Evolutionary conservation across 805 yeast genomes (phyloP), one percentile per base, ranked within the genome.

Genomic region (Ogataea paraovalis): DNA sequence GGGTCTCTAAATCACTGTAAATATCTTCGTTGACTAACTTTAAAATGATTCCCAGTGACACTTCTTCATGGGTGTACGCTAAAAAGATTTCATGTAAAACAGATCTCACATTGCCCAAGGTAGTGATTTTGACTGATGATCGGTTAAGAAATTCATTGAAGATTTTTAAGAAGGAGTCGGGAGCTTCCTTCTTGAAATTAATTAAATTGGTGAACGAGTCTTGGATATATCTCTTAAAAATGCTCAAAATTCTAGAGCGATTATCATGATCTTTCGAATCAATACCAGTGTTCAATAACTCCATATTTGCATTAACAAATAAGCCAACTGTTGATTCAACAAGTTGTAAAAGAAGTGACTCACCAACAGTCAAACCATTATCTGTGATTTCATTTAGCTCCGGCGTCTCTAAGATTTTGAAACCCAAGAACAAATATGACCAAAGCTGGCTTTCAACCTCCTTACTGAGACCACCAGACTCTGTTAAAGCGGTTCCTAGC

Each of bases 11-110:
- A 49, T 76, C 73, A 19, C 66, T 66, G 54, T 69, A 75, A 1
- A 84, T 79, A 25, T 81, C 84, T 20, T 69, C 72, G 52, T 84
- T 82, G 5, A 86, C 61, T 44, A 87, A 69, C 30, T 68, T 68
- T 38, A 82, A 68, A 9, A 83, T 72, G 6, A 80, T 67, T 14
- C 66, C 61, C 18, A 82, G 68, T 49, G 85, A 74, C 34, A 75
- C 75, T 48, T 74, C 75, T 53, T 88, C 95, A 53, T 84, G 78
- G 12, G 78, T 69, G 55, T 81, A 85, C 0, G 90, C 80, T 3
- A 79, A 62, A 47, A 82, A 81, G 1, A 87, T 75, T 51, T 86
- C 89, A 22, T 72, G 72, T 20, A 89, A 64, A 16, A 86, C 75
- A 1, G 73, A 72, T 37, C 82, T 70, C 14, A 87, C 75, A 53